Percentiles rank a stretch among this genome's conserved stretches.
These are phyloP conservation scores for Gossypium schwendimanii DNA, from an alignment of 441 rosid species.

Conservation along the genomic window DNA sequence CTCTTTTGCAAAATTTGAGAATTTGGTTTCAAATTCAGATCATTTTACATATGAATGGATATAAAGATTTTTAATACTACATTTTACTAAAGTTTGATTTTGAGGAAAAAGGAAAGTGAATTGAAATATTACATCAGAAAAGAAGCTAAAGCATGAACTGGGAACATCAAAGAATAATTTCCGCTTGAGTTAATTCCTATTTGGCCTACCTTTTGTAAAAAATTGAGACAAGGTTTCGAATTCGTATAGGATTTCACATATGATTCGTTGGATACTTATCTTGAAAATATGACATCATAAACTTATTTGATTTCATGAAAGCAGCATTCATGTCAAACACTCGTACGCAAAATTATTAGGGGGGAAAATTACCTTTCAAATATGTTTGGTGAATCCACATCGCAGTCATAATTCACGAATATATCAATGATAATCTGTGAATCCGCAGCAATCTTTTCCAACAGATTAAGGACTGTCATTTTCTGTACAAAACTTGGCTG, in stretches of 20 bases:
- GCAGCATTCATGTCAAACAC: not conserved
- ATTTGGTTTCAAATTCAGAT: not conserved
- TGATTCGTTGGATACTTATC: not conserved
- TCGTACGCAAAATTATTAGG: not conserved
- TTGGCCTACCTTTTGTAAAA: not conserved
- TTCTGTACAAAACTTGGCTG: constrained; percentile 98
- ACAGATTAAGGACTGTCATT: constrained; percentile 82
- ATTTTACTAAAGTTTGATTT: not conserved
- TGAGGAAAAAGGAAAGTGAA: not conserved
- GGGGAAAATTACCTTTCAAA: constrained; percentile 66
- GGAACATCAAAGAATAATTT: not conserved
- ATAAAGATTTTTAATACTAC: not conserved
- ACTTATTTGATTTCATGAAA: not conserved
- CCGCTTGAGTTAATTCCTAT: not conserved
- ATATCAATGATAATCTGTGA: constrained; percentile 72
- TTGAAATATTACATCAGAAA: not conserved
- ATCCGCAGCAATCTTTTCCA: constrained; percentile 79
- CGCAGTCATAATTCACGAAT: constrained; percentile 95
- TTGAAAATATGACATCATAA: not conserved
- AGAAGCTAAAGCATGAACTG: not conserved
- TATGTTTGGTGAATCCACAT: constrained; percentile 91
- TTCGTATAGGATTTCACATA: not conserved
- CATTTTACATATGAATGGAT: not conserved
- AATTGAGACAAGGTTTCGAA: not conserved
- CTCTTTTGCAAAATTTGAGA: not conserved